A percentile compares a stretch with the other conserved stretches of the same genome.
Evolutionary conservation across 257 asterid genomes (phyloP).

Genomic region (Lavandula angustifolia): DNA sequence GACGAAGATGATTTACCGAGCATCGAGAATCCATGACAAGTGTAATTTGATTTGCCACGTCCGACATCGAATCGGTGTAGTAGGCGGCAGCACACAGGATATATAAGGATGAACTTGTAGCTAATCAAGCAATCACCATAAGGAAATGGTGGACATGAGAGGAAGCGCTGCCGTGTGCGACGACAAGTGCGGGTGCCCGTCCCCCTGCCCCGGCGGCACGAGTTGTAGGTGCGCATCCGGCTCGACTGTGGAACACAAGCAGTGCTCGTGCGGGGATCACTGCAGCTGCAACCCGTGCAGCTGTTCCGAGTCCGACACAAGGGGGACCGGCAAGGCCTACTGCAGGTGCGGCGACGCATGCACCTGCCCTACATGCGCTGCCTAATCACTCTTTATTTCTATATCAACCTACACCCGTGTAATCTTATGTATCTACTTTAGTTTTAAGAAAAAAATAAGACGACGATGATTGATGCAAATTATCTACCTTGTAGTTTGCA

Average conservation of each 20-base stretch:
- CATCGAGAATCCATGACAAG: not conserved
- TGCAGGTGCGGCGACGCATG: conserved; percentile 59
- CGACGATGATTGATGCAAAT: no score
- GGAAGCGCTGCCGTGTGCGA: conserved; percentile 40
- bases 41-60: not conserved
- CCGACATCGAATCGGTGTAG: not conserved
- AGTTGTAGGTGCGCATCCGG: conserved; percentile 43
- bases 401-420: not conserved
- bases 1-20: no score
- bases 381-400: conserved; percentile 18
- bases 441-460: no score
- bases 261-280: conserved; percentile 64
- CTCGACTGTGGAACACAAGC: conserved; percentile 45
- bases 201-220: conserved; percentile 64
- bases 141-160: conserved; percentile 37
- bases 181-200: conserved; percentile 63
- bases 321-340: conserved; percentile 49
- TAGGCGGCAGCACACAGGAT: not conserved
- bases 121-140: not conserved
- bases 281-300: conserved; percentile 67
- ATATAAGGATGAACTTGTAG: not conserved
- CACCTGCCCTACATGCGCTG: conserved; percentile 52
- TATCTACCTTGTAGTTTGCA: no score
- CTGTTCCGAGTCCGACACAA: conserved; percentile 32
- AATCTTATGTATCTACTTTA: no score